A percentile compares a stretch with the other conserved stretches of the same genome.
phyloP scores from a whole-genome alignment of 2,329 filamentous ascomycete genomes.

The Ophiostoma montium region DNA sequence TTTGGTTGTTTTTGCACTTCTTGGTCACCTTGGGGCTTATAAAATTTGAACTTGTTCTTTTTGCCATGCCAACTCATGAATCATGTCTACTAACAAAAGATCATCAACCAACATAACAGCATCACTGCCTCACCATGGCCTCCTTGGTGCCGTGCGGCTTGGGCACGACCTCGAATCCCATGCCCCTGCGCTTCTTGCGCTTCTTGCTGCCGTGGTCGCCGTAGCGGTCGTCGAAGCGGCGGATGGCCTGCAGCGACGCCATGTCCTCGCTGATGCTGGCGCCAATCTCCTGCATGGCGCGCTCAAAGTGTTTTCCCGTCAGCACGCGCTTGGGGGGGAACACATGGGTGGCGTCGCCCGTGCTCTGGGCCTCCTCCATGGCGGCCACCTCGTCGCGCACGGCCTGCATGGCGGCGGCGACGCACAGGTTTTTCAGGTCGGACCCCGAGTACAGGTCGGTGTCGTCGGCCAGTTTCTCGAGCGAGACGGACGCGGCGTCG shows the following conservation, averaged over 20 bases:
- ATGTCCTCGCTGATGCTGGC: slow-evolving; percentile 92
- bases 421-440: slow-evolving; percentile 70
- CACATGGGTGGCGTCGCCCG: slow-evolving; percentile 26
- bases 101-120: not conserved
- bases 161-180: slow-evolving; percentile 43
- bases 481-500: slow-evolving; percentile 39
- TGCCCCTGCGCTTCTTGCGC: slow-evolving; percentile 42
- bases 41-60: too few relatives aligned
- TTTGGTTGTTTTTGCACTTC: too few relatives aligned
- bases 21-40: too few relatives aligned
- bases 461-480: slow-evolving; percentile 47
- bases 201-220: slow-evolving; percentile 63
- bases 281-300: slow-evolving; percentile 74
- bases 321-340: slow-evolving; percentile 60
- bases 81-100: not conserved
- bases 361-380: slow-evolving; percentile 37
- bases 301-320: slow-evolving; percentile 60
- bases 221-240: slow-evolving; percentile 92
- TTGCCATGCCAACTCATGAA: not conserved
- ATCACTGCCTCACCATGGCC: slow-evolving; percentile 26
- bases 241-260: slow-evolving; percentile 68
- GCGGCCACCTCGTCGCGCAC: slow-evolving; percentile 55
- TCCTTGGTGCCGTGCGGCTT: slow-evolving; percentile 19
- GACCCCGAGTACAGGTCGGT: slow-evolving; percentile 72
- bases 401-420: slow-evolving; percentile 65